Evolutionary conservation across 179 eudicot genomes (phyloP).

Genomic region (Pouteria campechiana): DNA sequence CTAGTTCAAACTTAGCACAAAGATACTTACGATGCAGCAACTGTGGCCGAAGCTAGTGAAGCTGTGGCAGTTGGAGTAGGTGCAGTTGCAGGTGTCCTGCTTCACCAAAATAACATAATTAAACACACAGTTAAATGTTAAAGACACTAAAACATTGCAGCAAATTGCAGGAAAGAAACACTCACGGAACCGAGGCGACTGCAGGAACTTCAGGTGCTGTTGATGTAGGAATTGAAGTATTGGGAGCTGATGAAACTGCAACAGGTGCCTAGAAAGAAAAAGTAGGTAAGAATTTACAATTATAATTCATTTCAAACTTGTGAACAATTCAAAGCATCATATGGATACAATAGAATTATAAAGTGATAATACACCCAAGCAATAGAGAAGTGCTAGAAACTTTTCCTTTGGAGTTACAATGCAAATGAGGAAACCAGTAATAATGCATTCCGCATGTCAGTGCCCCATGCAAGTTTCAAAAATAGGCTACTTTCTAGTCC

Average conservation of each 20-base stretch:
- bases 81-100: conserved; percentile 29
- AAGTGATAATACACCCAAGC: neutral
- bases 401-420: no score
- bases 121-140: neutral
- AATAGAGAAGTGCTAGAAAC: neutral
- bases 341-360: neutral
- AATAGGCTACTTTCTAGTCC: no score
- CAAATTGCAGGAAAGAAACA: neutral
- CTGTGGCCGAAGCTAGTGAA: conserved; percentile 10
- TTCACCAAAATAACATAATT: conserved; percentile 22
- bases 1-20: neutral
- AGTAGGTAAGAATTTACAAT: neutral
- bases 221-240: conserved; percentile 20
- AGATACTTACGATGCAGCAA: conserved; percentile 48
- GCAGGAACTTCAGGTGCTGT: conserved; percentile 36
- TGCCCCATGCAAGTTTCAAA: no score
- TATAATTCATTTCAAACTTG: neutral
- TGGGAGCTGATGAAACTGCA: conserved; percentile 27
- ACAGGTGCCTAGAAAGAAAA: conserved; percentile 27
- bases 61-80: conserved; percentile 20
- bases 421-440: no score
- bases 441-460: no score
- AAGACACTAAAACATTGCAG: neutral
- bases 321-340: neutral
- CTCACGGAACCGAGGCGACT: conserved; percentile 33